Evolutionary conservation across 2,329 filamentous ascomycete genomes (phyloP), one percentile per base, ranked within the genome.

Genomic region (Orbilia blumenaviensis): DNA sequence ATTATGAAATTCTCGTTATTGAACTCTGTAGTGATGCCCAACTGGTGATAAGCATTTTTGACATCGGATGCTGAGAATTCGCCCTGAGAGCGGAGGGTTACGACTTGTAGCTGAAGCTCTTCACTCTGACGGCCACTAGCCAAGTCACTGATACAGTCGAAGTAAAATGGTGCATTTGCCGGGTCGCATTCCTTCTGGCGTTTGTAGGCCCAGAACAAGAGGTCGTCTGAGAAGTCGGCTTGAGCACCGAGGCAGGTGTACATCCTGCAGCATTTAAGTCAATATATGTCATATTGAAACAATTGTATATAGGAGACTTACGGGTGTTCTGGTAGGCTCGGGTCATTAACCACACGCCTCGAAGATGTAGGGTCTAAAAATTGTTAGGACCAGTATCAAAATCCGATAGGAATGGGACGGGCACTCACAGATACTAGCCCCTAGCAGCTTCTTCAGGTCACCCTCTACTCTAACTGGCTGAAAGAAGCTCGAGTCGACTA

Each of bases 241-340:
- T 89, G 81, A 12, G 86, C 86, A 21, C 90, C 90, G 21, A 92
- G 83, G 77, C 88, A 87, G 58, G 88, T 87, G 80, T 90, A 91
- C 78, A 86, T 84, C 44, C 85, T 85, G 67, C 72, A n/a, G n/a
- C 18, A 82, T 79, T 71, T 80, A 77, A 46, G 76, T 78, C 16
- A 79, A 42, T 23, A 79, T 80, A 18, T 54, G n/a, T 21, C 77
- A 58, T 14, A 78, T n/a, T 3, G n/a, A 46, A 64, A 56, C 16
- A 74, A 44, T 62, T 46, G 62, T 60, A 29, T 72, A 52, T 42
- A 8, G 7, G 36, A 16, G 18, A 79, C 81, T 72, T 81, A 84
- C 76, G 84, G 84, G 68, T 82, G 80, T 41, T 82, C 82, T 32
- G 78, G 76, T 44, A 75, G 77, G 2, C 78, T 79, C 14, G 81